A percentile compares a stretch with the other conserved stretches of the same genome.
These are phyloP conservation scores for Neoscytalidium dimidiatum DNA, from an alignment of 2,329 filamentous ascomycete genomes.

Conservation along the genomic window DNA sequence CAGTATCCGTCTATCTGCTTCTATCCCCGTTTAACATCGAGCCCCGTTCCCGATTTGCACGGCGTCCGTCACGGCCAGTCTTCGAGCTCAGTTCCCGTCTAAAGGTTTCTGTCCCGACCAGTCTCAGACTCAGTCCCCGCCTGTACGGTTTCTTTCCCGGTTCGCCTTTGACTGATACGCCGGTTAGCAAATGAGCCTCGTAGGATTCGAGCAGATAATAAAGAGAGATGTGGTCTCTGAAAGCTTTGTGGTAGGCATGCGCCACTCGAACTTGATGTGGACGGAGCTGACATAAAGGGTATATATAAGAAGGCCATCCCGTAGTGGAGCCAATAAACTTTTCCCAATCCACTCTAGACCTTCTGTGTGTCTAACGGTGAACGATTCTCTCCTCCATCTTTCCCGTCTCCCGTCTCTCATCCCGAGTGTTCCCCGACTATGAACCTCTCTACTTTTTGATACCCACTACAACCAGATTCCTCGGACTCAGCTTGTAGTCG, in stretches of 20 bases:
- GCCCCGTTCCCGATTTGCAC: too few relatives aligned
- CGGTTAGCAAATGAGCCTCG: neutral
- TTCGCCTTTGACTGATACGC: neutral
- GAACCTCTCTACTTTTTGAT: slow-evolving; percentile 63
- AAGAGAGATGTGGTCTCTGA: neutral
- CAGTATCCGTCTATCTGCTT: too few relatives aligned
- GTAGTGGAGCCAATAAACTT: too few relatives aligned
- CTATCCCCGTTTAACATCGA: too few relatives aligned
- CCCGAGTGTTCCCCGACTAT: neutral
- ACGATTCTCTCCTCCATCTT: neutral
- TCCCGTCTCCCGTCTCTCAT: neutral
- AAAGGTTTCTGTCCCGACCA: too few relatives aligned
- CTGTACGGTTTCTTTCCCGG: too few relatives aligned
- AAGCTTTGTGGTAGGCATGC: neutral
- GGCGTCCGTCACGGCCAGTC: too few relatives aligned
- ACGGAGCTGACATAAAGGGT: neutral
- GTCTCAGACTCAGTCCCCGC: too few relatives aligned
- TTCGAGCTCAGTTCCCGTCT: too few relatives aligned
- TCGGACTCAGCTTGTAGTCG: slow-evolving; percentile 80
- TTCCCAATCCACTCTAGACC: too few relatives aligned
- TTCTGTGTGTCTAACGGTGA: too few relatives aligned
- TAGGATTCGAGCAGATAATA: neutral
- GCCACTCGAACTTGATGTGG: neutral
- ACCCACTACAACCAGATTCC: slow-evolving; percentile 91
- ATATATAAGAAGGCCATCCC: neutral